Base-by-base conservation (phyloP, 2,329 filamentous ascomycete species). In the Ambrosiella beaveri region DNA sequence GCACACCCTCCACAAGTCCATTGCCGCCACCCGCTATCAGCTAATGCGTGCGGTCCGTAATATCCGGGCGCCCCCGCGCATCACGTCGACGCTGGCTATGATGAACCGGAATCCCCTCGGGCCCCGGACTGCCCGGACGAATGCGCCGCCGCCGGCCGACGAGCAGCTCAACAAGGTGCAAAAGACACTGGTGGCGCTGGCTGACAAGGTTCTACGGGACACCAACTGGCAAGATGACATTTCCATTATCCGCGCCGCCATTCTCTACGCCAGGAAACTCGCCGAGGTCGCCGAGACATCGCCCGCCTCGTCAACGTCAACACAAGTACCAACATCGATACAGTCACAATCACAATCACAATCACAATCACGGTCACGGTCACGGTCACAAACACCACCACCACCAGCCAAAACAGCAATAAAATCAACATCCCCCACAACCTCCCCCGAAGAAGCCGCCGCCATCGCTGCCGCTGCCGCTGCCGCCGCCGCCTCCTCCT, bases 121-220 rank as follows among this genome's bases (percentile, higher is more conserved):
- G 7, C 57, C 57, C 6, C 51, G 44, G 39, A 19, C 36, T 12
- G 9, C 52, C 17, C 39, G 38, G 11, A n/a, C 17, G 6, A 54
- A 49, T 15, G 15, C 45, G n/a, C 47, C 58, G 27, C 58, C 58
- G 13, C 58, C 58, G 1, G 58, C 58, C 13, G 58, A 59, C 13
- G 54, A 59, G 37, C 58, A 59, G 15, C 54, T 59, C 7, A 59
- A 50, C 54, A 59, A 59, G 41, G 58, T 53, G 3, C 58, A 59
- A 40, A 57, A 57, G 37, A 57, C 49, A 3, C 37, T 59, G 17
- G 47, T 56, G n/a, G 35, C 50, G 11, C 40, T 59, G 6, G 50
- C 53, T n/a, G 58, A 59, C 41, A 57, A 57, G 40, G 49, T 59
- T 37, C 49, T 59, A 11, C 58, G 58, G 3, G 58, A 59, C 17